Evolutionary conservation across 495 filamentous ascomycete genomes (phyloP), one percentile per base, ranked within the genome.

Genomic region (Podospora tetraspora): DNA sequence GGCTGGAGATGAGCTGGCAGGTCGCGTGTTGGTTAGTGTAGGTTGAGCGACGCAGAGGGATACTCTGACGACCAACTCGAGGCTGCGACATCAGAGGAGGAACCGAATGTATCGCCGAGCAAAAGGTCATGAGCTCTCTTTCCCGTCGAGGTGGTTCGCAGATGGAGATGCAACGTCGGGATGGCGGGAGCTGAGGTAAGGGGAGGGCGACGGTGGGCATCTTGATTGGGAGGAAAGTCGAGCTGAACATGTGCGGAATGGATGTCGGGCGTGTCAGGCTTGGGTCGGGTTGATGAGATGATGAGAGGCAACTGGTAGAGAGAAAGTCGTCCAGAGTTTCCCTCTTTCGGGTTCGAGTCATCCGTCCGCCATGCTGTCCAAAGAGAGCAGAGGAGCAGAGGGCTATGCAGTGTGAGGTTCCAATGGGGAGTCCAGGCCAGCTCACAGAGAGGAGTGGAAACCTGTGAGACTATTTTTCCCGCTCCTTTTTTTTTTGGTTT

Each of bases 241-340:
- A 68, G 62, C 57, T 63, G 59, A 68, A 59, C 52, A 65, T 66
- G 64, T 66, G 68, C 62, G 27, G 62, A 29, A 64, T 57, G 23
- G 32, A 22, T 30, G 22, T 65, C 63, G 52, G 56, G 63, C 63
- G 71, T 70, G 70, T 74, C 72, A 72, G 72, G 72, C 72, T 70
- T 62, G 62, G 59, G 72, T 68, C 70, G 68, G 66, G 67, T 63
- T 65, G 59, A 59, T 66, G 60, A 24, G 65, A 66, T 8, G 68
- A 23, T 21, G 27, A n/a, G 24, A 30, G 58, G 62, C 63, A 66
- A 73, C 68, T 73, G 68, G 71, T 10, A 37, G 32, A 37, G 32
- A 37, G 11, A 13, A 37, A 37, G 32, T 37, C 32, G 32, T 37
- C 32, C 11, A 37, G 32, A 37, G 11, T 13, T 37, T 37, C 3